Evolutionary conservation across 192 early-diverging fungal species (phyloP).

Genomic region (Coemansia sp.): DNA sequence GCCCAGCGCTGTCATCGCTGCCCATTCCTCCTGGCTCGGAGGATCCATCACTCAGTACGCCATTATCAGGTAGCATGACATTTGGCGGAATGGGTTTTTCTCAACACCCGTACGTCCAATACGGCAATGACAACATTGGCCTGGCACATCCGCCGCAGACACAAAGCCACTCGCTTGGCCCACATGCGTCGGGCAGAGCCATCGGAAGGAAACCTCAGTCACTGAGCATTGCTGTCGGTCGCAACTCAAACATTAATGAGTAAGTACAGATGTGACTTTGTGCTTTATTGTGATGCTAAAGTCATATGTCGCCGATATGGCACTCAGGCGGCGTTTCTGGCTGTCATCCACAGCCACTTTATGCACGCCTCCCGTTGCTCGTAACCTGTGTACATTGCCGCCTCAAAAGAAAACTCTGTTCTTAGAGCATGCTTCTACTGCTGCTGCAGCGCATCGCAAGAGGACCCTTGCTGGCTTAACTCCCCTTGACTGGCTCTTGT

Average conservation of each 20-base stretch:
- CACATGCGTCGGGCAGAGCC: slow-evolving; percentile 13
- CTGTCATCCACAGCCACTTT: slow-evolving; percentile 29
- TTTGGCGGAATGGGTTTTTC: slow-evolving; percentile 20
- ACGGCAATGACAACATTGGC: background rate
- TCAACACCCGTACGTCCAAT: background rate
- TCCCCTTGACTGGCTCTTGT: background rate
- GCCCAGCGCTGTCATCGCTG: slow-evolving; percentile 27
- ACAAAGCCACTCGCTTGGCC: slow-evolving; percentile 22
- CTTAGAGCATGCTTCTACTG: background rate
- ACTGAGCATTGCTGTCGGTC: slow-evolving; percentile 44
- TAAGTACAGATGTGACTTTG: slow-evolving; percentile 27
- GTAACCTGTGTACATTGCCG: slow-evolving; percentile 19
- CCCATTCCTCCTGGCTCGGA: slow-evolving; percentile 29
- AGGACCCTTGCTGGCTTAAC: too few relatives aligned
- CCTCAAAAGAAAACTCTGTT: slow-evolving; percentile 1
- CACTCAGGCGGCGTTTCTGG: slow-evolving; percentile 12
- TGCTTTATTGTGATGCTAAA: background rate
- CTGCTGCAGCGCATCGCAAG: background rate
- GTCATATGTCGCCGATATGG: slow-evolving; percentile 21
- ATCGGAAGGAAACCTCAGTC: slow-evolving; percentile 42
- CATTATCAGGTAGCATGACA: slow-evolving; percentile 16
- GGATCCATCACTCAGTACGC: slow-evolving; percentile 18
- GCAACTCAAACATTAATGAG: slow-evolving; percentile 26
- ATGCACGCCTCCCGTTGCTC: slow-evolving; percentile 37
- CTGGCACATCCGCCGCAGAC: background rate